A percentile compares a stretch with the other conserved stretches of the same genome.
Conservation (phyloP, 768 basidiomycete species). For the Fomitopsis pulvina region DNA sequence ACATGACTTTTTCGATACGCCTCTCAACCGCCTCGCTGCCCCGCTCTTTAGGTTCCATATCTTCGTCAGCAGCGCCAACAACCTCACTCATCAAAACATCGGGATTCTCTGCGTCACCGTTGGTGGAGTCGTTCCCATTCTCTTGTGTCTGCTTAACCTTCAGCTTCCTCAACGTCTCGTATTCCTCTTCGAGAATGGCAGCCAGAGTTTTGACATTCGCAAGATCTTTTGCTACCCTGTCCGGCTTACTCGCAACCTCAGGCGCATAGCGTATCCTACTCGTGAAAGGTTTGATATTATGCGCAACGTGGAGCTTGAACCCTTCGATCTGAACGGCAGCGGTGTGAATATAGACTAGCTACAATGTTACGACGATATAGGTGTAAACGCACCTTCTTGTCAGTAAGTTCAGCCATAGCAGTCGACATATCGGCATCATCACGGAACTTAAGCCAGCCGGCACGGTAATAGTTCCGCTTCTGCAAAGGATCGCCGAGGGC, state of each 20-base stretch:
- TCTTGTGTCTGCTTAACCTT: slow-evolving; percentile 18
- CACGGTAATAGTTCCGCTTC: slow-evolving; percentile 90
- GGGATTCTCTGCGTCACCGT: slow-evolving; percentile 13
- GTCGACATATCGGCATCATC: slow-evolving; percentile 78
- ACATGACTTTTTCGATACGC: slow-evolving; percentile 70
- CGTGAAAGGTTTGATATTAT: slow-evolving; percentile 70
- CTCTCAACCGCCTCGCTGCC: slow-evolving; percentile 80
- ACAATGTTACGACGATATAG: not conserved
- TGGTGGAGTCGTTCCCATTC: slow-evolving; percentile 13
- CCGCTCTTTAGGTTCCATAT: slow-evolving; percentile 51
- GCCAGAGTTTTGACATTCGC: slow-evolving; percentile 70
- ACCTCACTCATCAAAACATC: slow-evolving; percentile 25
- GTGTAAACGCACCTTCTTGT: slow-evolving; percentile 63
- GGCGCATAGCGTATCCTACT: slow-evolving; percentile 78
- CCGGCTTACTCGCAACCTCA: slow-evolving; percentile 72
- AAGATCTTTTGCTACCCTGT: slow-evolving; percentile 77
- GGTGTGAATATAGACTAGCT: not conserved
- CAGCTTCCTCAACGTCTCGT: slow-evolving; percentile 42
- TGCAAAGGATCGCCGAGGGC: slow-evolving; percentile 89
- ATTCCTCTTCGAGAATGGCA: slow-evolving; percentile 68
- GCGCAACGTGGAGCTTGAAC: slow-evolving; percentile 89
- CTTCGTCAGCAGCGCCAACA: slow-evolving; percentile 33
- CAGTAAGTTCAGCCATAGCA: slow-evolving; percentile 68
- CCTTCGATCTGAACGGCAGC: slow-evolving; percentile 67
- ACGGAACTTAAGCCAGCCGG: slow-evolving; percentile 85